Evolutionary conservation across 2,329 filamentous ascomycete species (phyloP).

Genomic region (Fusarium piperis): DNA sequence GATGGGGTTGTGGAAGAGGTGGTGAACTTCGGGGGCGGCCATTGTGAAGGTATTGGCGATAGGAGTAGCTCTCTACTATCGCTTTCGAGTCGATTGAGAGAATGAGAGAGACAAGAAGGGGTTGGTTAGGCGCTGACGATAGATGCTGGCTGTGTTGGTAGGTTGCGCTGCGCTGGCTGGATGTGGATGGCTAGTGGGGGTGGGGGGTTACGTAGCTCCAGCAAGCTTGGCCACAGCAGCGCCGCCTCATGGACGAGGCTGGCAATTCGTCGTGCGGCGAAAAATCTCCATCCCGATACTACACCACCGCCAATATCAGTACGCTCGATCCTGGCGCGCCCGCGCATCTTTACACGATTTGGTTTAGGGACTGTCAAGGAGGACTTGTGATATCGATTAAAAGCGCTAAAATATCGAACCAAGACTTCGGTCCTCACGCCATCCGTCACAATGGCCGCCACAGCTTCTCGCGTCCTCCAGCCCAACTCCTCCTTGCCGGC

Average conservation of each 20-base stretch:
- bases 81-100: slow-evolving; percentile 45
- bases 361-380: background rate
- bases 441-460: slow-evolving; percentile 46
- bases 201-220: slow-evolving; percentile 43
- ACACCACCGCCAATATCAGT: slow-evolving; percentile 24
- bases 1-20: slow-evolving; percentile 96
- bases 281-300: slow-evolving; percentile 43
- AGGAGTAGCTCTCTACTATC: slow-evolving; percentile 94
- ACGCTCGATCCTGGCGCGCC: slow-evolving; percentile 18
- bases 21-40: slow-evolving; percentile 89
- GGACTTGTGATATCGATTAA: background rate
- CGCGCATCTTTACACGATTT: slow-evolving; percentile 9
- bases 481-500: slow-evolving; percentile 55
- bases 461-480: slow-evolving; percentile 52
- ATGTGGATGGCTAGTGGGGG: slow-evolving; percentile 34
- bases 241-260: slow-evolving; percentile 34
- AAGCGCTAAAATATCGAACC: background rate
- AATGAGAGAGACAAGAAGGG: slow-evolving; percentile 24
- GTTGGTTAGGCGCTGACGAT: slow-evolving; percentile 29
- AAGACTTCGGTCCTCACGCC: background rate
- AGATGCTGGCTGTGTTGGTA: slow-evolving; percentile 27
- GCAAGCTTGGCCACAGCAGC: slow-evolving; percentile 40
- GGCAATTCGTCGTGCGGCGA: slow-evolving; percentile 28
- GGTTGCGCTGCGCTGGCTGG: background rate
- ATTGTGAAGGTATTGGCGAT: slow-evolving; percentile 64